Conservation (phyloP, 768 basidiomycete genomes). For the Suillus fuscotomentosus region DNA sequence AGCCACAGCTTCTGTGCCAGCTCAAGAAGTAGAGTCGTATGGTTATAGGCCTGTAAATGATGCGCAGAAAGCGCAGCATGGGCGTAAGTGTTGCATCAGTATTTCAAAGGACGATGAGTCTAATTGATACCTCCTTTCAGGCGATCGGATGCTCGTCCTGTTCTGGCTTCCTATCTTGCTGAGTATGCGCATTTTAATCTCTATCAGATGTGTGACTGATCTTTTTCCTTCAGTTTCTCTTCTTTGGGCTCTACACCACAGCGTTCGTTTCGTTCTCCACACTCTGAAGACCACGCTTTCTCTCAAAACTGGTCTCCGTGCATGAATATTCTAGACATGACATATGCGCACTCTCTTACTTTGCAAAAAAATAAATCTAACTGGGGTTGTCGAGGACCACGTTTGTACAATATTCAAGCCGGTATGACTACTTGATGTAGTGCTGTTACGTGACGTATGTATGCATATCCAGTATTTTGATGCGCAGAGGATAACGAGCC, state of each 20-base stretch:
- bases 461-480: not conserved
- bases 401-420: not conserved
- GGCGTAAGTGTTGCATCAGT: slow-evolving; percentile 47
- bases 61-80: slow-evolving; percentile 53
- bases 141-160: slow-evolving; percentile 79
- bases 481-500: not conserved
- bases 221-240: slow-evolving; percentile 46
- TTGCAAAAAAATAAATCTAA: not conserved
- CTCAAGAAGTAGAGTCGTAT: slow-evolving; percentile 68
- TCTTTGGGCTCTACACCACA: slow-evolving; percentile 58
- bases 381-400: not conserved
- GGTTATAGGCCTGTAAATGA: slow-evolving; percentile 56
- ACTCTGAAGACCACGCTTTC: slow-evolving; percentile 48
- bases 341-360: too few relatives aligned
- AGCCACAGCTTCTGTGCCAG: slow-evolving; percentile 46
- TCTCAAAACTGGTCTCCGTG: slow-evolving; percentile 40
- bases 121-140: slow-evolving; percentile 28
- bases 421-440: not conserved
- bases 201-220: slow-evolving; percentile 9
- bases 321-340: slow-evolving; percentile 16
- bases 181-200: slow-evolving; percentile 46
- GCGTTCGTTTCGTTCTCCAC: slow-evolving; percentile 51
- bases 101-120: not conserved
- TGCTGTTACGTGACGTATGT: not conserved
- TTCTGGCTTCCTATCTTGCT: slow-evolving; percentile 88